These are phyloP conservation scores for Amesomyces nigricolor DNA, from an alignment of 2,329 filamentous ascomycete species.

Conservation along the genomic window DNA sequence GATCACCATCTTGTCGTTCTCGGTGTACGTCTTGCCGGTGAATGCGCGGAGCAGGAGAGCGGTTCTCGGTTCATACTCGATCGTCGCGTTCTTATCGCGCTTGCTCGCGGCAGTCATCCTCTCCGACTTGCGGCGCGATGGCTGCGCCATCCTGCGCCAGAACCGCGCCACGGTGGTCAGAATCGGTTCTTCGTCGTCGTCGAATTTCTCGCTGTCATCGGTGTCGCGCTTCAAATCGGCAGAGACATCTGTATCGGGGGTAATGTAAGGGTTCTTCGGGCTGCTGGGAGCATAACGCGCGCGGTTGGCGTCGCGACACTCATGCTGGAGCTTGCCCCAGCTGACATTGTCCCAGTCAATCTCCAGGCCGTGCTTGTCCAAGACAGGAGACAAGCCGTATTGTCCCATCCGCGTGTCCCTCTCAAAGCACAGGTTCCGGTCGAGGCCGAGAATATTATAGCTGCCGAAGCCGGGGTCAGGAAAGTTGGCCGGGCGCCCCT, in stretches of 20 bases:
- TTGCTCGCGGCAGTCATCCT: background rate
- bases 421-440: conserved; percentile 61
- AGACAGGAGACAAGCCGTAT: conserved; percentile 52
- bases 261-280: conserved; percentile 34
- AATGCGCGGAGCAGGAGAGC: conserved; percentile 73
- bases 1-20: conserved; percentile 73
- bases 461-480: conserved; percentile 58
- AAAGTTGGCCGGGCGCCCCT: conserved; percentile 53
- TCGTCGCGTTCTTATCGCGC: conserved; percentile 3
- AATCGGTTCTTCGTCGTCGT: conserved; percentile 1
- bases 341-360: conserved; percentile 59
- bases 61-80: conserved; percentile 48
- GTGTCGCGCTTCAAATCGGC: conserved; percentile 8
- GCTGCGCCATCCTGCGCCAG: conserved; percentile 25
- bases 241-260: background rate
- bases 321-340: conserved; percentile 65
- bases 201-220: background rate
- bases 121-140: conserved; percentile 7
- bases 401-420: conserved; percentile 63
- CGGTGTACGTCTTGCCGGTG: conserved; percentile 67
- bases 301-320: conserved; percentile 61
- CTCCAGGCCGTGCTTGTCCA: conserved; percentile 40
- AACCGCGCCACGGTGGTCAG: conserved; percentile 26
- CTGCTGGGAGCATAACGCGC: conserved; percentile 52
- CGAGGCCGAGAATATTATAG: conserved; percentile 54